Evolutionary conservation across 2,329 filamentous ascomycete genomes (phyloP).

Genomic region (Colletotrichum horii): DNA sequence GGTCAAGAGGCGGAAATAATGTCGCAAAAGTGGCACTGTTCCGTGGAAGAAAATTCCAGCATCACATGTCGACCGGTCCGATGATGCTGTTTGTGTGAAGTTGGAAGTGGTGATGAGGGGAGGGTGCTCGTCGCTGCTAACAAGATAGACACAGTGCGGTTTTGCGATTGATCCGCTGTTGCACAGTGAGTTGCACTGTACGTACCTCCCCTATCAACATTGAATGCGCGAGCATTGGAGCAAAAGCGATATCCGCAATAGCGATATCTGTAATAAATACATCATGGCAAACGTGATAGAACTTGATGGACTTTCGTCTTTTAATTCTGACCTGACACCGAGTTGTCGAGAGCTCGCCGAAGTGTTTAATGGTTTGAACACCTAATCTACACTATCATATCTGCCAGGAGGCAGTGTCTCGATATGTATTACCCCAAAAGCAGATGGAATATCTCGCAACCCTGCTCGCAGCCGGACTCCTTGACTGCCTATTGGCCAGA

Average conservation of each 20-base stretch:
- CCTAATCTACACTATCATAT: neutral
- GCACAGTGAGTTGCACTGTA: neutral
- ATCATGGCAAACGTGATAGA: neutral
- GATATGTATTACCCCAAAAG: conserved; percentile 14
- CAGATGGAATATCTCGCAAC: conserved; percentile 16
- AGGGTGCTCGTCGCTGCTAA: neutral
- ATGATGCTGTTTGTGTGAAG: neutral
- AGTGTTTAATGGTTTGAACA: neutral
- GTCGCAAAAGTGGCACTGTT: neutral
- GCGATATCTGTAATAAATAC: neutral
- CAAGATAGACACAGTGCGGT: neutral
- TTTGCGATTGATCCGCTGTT: too few relatives aligned
- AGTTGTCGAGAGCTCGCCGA: neutral
- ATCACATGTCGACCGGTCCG: neutral
- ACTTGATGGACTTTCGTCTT: too few relatives aligned
- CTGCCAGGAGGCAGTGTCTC: neutral
- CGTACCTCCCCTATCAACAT: neutral
- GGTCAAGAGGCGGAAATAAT: neutral
- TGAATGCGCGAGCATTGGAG: neutral
- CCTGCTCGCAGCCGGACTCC: conserved; percentile 17
- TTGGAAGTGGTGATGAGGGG: neutral
- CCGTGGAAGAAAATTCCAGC: neutral
- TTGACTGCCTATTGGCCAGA: conserved; percentile 10
- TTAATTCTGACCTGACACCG: neutral
- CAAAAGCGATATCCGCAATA: neutral